Evolutionary conservation across 441 rosid species (phyloP).

Genomic region (Capsella rubella): DNA sequence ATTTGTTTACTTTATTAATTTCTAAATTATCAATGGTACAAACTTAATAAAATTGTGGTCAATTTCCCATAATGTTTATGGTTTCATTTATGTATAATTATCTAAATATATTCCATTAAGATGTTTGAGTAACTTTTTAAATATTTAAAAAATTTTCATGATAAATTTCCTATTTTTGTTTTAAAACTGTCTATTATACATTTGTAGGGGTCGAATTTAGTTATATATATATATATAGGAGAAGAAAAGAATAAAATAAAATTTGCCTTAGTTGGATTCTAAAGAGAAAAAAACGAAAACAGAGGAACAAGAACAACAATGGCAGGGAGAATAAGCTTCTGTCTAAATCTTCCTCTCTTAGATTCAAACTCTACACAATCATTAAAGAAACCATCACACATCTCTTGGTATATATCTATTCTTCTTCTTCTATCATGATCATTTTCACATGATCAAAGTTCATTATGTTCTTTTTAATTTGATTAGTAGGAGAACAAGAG

Average conservation of each 20-base stretch:
- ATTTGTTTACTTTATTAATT: no score
- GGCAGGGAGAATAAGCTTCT: constrained; percentile 48
- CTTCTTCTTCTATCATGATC: neutral
- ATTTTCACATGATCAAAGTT: neutral
- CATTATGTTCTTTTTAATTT: neutral
- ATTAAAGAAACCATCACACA: constrained; percentile 17
- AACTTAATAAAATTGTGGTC: no score
- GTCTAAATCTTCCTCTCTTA: constrained; percentile 52
- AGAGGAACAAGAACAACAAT: constrained; percentile 21
- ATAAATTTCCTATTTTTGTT: neutral
- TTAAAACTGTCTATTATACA: neutral
- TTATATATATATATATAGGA: neutral
- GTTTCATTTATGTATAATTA: no score
- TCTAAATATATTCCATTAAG: no score
- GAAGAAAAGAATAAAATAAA: neutral
- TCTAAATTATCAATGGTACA: no score
- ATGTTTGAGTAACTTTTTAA: no score
- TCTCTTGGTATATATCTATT: constrained; percentile 38
- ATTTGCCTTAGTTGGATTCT: neutral
- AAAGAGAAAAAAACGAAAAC: neutral
- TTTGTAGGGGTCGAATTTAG: neutral
- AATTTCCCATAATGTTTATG: no score
- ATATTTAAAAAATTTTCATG: no score
- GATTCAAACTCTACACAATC: constrained; percentile 16
- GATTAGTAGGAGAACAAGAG: constrained; percentile 31